These are phyloP conservation scores for Galeopsis tetrahit DNA, from an alignment of 257 asterid genomes.

Conservation along the genomic window DNA sequence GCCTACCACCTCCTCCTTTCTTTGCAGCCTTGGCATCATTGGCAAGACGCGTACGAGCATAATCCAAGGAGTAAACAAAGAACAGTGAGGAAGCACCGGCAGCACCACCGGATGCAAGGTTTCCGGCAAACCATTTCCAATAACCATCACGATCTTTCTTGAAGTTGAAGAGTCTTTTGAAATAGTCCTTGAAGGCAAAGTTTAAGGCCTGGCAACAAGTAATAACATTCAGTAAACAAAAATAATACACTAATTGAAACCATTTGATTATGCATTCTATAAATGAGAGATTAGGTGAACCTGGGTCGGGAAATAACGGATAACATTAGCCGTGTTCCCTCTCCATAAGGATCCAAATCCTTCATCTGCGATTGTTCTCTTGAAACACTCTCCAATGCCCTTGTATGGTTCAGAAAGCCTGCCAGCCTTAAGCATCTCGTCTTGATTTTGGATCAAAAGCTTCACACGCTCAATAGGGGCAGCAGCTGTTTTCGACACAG, in stretches of 20 bases:
- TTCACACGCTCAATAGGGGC: constrained; percentile 95
- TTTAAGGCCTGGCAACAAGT: constrained; percentile 68
- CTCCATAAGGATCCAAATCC: constrained; percentile 81
- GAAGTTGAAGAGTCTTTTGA: constrained; percentile 84
- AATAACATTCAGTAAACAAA: constrained; percentile 26
- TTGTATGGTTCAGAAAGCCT: constrained; percentile 88
- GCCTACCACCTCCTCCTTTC: constrained; percentile 95
- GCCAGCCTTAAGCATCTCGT: constrained; percentile 85
- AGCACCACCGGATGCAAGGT: constrained; percentile 93
- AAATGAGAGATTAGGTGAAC: constrained; percentile 37
- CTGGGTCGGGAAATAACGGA: constrained; percentile 97
- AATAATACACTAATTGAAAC: not conserved
- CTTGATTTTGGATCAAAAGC: constrained; percentile 94
- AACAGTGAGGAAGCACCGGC: constrained; percentile 94
- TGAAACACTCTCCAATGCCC: constrained; percentile 90
- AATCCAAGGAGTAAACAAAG: constrained; percentile 89
- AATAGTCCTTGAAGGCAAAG: constrained; percentile 92
- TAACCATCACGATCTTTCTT: constrained; percentile 93
- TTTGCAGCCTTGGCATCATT: constrained; percentile 92
- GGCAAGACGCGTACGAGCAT: constrained; percentile 94
- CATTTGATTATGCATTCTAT: not conserved
- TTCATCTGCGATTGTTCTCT: constrained; percentile 69
- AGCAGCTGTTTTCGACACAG: constrained; percentile 92
- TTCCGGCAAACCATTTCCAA: constrained; percentile 97
- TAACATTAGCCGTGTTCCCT: constrained; percentile 93